Base-by-base conservation (phyloP, 169 alveolate genomes). In the Plasmodium inui region DNA sequence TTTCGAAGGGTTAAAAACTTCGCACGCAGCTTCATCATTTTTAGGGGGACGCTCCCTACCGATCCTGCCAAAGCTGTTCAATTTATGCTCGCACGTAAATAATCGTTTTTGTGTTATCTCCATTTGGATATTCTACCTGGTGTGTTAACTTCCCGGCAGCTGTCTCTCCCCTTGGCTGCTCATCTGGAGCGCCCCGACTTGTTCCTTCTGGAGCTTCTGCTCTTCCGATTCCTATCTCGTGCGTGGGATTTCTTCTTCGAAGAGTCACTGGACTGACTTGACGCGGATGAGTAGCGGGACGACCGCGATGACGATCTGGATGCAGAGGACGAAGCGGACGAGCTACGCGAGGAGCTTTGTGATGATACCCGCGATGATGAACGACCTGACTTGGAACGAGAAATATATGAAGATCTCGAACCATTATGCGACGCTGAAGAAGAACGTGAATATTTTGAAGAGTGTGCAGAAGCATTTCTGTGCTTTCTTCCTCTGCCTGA, bases 251-350 rank as follows among this genome's bases (percentile, higher is more conserved):
- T 74, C 44, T 32, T 53, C 7, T 44, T 85, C 1, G 93, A 85
- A 12, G 84, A n/a, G 34, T 55, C n/a, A 50, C 67, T 74, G 26
- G 84, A 73, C 32, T 19, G 34, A 7, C 76, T 83, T 19, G 92
- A 83, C 3, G 83, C 73, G 6, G 83, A 67, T 0, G 92, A 83
- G 17, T 46, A 83, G 32, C 55, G 67, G 22, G 83, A 50, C 10
- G 34, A 50, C 1, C 70, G 22, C 9, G 84, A 79, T 17, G 84
- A 79, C 30, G 84, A 79, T 22, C 84, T 39, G 10, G 90, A 82
- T 7, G 80, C 61, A 82, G 74, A 82, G 32, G 89, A 82, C 17
- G 89, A 82, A 10, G 89, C 37, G 22, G 79, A 61, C 6, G 83
- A n/a, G n/a, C 12, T 12, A 22, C 32, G 83, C 0, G 92, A 83